phyloP scores from a whole-genome alignment of 148 eudicot genomes.

The Silene conica region DNA sequence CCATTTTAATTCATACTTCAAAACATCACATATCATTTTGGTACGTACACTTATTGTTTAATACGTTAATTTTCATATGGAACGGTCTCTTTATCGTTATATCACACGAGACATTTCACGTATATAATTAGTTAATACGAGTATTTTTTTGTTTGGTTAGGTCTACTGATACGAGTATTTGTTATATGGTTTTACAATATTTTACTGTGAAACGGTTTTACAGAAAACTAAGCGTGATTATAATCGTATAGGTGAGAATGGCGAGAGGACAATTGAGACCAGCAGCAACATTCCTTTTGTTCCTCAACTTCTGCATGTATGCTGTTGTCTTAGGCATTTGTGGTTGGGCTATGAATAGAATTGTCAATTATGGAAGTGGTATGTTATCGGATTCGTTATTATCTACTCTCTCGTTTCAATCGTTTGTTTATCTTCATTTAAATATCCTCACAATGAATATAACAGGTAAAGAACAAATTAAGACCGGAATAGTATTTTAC shows the following conservation, averaged over 20 bases:
- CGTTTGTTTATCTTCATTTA: too few relatives aligned
- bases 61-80: background rate
- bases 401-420: too few relatives aligned
- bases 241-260: constrained; percentile 9
- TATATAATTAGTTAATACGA: too few relatives aligned
- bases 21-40: background rate
- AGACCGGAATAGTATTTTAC: too few relatives aligned
- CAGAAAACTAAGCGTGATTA: background rate
- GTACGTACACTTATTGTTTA: background rate
- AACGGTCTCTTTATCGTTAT: too few relatives aligned
- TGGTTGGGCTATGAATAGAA: constrained; percentile 36
- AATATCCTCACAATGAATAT: too few relatives aligned
- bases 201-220: too few relatives aligned
- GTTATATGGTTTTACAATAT: too few relatives aligned
- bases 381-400: background rate
- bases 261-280: constrained; percentile 24
- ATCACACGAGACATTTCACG: too few relatives aligned
- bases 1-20: background rate
- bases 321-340: constrained; percentile 28
- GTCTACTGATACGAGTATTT: too few relatives aligned
- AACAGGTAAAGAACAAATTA: too few relatives aligned
- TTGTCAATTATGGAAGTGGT: constrained; percentile 30
- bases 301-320: constrained; percentile 36
- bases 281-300: constrained; percentile 34
- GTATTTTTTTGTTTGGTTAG: too few relatives aligned